These are phyloP conservation scores for Knufia fluminis DNA, from an alignment of 2,329 filamentous ascomycete species.

Conservation along the genomic window DNA sequence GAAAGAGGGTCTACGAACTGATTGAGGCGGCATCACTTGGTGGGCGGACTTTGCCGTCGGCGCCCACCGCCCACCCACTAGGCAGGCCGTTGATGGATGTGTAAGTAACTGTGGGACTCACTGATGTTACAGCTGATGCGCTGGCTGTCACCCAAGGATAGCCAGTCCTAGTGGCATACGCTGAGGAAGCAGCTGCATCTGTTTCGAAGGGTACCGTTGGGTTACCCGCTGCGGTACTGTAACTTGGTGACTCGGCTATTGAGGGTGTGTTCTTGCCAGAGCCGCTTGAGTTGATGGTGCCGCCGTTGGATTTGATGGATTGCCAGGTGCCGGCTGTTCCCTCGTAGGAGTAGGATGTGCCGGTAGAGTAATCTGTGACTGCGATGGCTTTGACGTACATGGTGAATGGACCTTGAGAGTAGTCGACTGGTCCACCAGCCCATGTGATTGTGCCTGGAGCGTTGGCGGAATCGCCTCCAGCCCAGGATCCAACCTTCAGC, in stretches of 20 bases:
- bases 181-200: conserved; percentile 33
- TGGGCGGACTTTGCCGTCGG: conserved; percentile 64
- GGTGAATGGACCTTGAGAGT: conserved; percentile 55
- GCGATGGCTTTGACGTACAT: conserved; percentile 62
- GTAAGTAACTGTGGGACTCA: conserved; percentile 29
- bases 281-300: conserved; percentile 61
- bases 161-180: conserved; percentile 48
- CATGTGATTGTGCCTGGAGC: conserved; percentile 49
- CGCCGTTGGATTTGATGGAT: conserved; percentile 74
- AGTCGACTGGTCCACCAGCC: conserved; percentile 63
- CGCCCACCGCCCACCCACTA: conserved; percentile 69
- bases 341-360: conserved; percentile 71
- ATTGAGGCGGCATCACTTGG: conserved; percentile 55
- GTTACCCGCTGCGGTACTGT: conserved; percentile 53
- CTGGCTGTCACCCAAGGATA: conserved; percentile 58
- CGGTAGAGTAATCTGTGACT: conserved; percentile 78
- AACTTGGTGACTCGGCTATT: conserved; percentile 47
- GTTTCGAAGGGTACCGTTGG: conserved; percentile 12
- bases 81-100: conserved; percentile 51
- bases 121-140: conserved; percentile 38
- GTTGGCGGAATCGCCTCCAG: conserved; percentile 47
- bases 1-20: conserved; percentile 24
- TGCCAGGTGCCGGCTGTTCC: conserved; percentile 69
- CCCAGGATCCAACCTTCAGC: conserved; percentile 60
- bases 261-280: conserved; percentile 37